These are phyloP conservation scores for Scheffersomyces titani DNA, from an alignment of 1,139 yeast species.

Conservation along the genomic window DNA sequence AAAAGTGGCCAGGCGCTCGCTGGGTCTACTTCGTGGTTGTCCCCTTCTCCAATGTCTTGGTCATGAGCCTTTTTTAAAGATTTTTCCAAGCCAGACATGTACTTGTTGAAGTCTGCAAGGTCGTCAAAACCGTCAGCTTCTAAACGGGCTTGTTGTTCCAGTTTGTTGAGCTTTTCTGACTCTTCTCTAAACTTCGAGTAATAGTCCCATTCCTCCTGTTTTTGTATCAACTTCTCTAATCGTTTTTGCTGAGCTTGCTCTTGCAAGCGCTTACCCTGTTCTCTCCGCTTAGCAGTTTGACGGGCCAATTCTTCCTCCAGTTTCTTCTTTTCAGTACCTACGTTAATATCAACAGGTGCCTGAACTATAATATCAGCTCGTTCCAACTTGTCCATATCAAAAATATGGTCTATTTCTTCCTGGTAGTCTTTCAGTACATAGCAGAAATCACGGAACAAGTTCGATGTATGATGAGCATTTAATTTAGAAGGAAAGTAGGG, in stretches of 20 bases:
- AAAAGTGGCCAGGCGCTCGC: conserved; percentile 69
- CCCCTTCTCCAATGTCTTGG: conserved; percentile 40
- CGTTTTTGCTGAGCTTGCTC: conserved; percentile 90
- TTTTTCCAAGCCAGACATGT: conserved; percentile 65
- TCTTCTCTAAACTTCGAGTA: conserved; percentile 60
- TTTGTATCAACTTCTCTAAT: conserved; percentile 74
- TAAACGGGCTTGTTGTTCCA: conserved; percentile 47
- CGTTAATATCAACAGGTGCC: conserved; percentile 64
- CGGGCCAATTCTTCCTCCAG: conserved; percentile 78
- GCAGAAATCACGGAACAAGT: conserved; percentile 73
- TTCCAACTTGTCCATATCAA: conserved; percentile 67
- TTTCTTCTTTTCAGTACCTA: conserved; percentile 62
- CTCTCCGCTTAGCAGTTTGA: conserved; percentile 79
- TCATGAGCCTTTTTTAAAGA: conserved; percentile 73
- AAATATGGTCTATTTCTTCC: conserved; percentile 55
- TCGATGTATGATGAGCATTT: conserved; percentile 61
- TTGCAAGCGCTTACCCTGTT: conserved; percentile 85
- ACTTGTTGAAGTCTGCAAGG: conserved; percentile 69
- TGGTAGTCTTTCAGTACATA: conserved; percentile 72
- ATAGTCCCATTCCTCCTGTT: conserved; percentile 78
- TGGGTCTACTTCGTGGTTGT: conserved; percentile 52
- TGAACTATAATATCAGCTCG: conserved; percentile 74
- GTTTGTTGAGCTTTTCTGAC: conserved; percentile 47
- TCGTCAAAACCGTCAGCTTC: conserved; percentile 79
- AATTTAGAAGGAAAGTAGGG: conserved; percentile 87